Evolutionary conservation across 1,284 basidiomycete genomes (phyloP), one percentile per base, ranked within the genome.

Genomic region (Tilletia indica): DNA sequence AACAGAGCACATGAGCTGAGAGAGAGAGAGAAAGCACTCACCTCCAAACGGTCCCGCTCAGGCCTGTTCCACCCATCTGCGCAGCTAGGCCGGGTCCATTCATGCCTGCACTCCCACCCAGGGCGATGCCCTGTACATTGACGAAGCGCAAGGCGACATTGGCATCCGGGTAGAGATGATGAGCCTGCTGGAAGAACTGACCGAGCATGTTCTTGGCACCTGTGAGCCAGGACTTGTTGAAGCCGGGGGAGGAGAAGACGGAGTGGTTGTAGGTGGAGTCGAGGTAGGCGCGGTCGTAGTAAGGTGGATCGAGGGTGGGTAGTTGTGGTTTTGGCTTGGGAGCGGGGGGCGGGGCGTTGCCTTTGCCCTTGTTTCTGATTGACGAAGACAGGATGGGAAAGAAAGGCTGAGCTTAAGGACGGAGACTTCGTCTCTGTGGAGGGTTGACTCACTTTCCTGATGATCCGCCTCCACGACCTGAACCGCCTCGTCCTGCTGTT

Each of bases 221-320:
- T 4, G 11, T 36, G 61, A 39, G 61, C 49, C 49, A 54, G 6
- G 14, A 4, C 49, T 54, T 5, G 5, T 54, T 25, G 49, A 54
- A 54, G 14, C 49, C 16, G 49, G 16, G 31, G 11, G 38, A 38
- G 3, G 8, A 21, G 61, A 64, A 64, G 36, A 64, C 49, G 49
- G 49, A 9, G 14, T 64, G 31, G 16, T 34, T 31, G 61, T 64
- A 64, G 8, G 61, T 64, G 16, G 61, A 34, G 3, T 64, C 38
- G 8, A 64, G 61, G 42, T 64, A 64, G 11, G 6, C 8, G 31
- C 34, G 31, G 31, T 25, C 36, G 61, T 64, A 64, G 61, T 64
- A 64, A 19, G 61, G 61, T 3, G 61, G 61, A 5, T 64, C 61
- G 31, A 64, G 12, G 31, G 61, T 39, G 31, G 61, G 61, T 16